Percentiles rank a stretch among this genome's conserved stretches.
These are phyloP conservation scores for Coemansia erecta DNA, from an alignment of 192 early-diverging fungal species.

Conservation along the genomic window DNA sequence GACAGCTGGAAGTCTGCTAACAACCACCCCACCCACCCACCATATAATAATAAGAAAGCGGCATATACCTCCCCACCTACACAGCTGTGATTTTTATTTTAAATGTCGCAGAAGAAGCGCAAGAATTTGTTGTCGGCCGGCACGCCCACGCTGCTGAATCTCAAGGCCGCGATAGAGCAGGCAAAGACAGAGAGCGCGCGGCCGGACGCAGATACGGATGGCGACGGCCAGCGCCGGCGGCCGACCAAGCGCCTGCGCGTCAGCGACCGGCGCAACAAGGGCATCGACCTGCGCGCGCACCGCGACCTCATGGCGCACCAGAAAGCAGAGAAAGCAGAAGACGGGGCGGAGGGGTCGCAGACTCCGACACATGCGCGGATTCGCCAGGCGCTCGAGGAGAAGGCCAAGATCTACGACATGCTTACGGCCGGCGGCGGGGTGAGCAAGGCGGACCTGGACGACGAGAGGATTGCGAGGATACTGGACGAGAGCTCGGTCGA, in stretches of 20 bases:
- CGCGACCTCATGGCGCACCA: conserved; percentile 21
- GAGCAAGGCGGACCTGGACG: conserved; percentile 15
- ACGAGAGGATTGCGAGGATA: conserved; percentile 20
- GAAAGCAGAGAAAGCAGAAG: not conserved
- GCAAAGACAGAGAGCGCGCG: conserved; percentile 3
- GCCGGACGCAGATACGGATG: too few relatives aligned
- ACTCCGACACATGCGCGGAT: not conserved
- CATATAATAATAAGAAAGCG: not conserved
- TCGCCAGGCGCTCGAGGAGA: conserved; percentile 30
- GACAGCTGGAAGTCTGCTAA: conserved; percentile 7
- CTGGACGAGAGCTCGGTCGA: conserved; percentile 46
- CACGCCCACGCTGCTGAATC: conserved; percentile 17
- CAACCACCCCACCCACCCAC: conserved; percentile 5
- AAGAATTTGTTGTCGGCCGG: conserved; percentile 23
- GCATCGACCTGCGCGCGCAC: conserved; percentile 24
- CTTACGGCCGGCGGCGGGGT: conserved; percentile 9
- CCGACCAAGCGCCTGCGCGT: not conserved
- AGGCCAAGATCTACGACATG: conserved; percentile 42
- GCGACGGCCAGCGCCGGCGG: not conserved
- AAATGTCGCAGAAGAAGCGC: conserved; percentile 1
- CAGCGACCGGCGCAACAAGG: conserved; percentile 21
- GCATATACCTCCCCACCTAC: too few relatives aligned
- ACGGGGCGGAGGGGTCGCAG: not conserved
- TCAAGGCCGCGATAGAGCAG: conserved; percentile 1
- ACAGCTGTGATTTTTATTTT: too few relatives aligned